Evolutionary conservation across 2,329 filamentous ascomycete species (phyloP).

Genomic region (Neocatenulostroma microsporum): DNA sequence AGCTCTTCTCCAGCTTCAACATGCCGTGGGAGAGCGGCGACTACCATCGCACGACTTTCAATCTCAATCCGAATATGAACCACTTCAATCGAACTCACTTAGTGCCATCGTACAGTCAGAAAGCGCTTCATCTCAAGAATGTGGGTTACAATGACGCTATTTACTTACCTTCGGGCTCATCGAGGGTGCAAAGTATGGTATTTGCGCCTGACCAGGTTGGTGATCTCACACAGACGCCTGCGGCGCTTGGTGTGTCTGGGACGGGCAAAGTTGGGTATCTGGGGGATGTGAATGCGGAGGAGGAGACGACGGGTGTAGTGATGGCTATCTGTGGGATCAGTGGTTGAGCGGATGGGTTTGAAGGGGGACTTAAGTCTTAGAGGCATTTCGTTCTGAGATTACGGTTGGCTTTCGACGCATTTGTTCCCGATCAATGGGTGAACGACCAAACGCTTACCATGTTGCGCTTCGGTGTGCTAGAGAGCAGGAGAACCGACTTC

Average conservation of each 20-base stretch:
- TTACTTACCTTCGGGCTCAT: constrained; percentile 2
- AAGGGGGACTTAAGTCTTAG: too few relatives aligned
- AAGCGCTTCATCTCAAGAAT: constrained; percentile 15
- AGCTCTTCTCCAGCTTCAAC: constrained; percentile 13
- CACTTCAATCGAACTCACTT: constrained; percentile 9
- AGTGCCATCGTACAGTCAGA: constrained; percentile 15
- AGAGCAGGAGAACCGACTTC: too few relatives aligned
- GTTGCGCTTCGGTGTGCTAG: too few relatives aligned
- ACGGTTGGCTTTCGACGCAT: too few relatives aligned
- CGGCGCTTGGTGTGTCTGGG: constrained; percentile 11
- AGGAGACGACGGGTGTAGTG: constrained; percentile 9
- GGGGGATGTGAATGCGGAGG: constrained; percentile 16
- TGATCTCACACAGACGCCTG: constrained; percentile 15
- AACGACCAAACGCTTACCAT: too few relatives aligned
- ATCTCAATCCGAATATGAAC: constrained; percentile 11
- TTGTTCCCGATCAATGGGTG: too few relatives aligned
- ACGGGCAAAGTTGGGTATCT: constrained; percentile 14
- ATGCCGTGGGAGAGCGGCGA: constrained; percentile 16
- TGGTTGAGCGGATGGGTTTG: too few relatives aligned
- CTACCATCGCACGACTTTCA: constrained; percentile 17
- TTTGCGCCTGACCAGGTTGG: constrained; percentile 11
- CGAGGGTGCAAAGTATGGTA: constrained; percentile 12
- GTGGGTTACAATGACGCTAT: constrained; percentile 12
- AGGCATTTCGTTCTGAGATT: too few relatives aligned
- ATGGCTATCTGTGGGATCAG: constrained; percentile 15